A percentile compares a stretch with the other conserved stretches of the same genome.
Evolutionary conservation across 768 basidiomycete genomes (phyloP).

Genomic region (Suillus sp.): DNA sequence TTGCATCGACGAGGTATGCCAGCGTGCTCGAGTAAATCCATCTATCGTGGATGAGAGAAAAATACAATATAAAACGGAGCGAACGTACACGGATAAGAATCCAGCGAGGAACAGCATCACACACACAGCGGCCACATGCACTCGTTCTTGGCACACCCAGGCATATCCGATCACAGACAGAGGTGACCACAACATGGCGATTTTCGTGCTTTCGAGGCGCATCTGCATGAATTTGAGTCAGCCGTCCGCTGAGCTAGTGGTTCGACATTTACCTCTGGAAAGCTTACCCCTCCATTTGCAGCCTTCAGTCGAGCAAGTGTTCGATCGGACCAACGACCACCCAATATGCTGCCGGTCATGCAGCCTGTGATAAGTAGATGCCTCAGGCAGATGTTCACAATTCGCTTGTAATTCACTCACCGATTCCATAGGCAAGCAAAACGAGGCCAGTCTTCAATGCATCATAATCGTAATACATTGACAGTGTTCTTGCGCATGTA

Average conservation of each 20-base stretch:
- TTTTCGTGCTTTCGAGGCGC: conserved; percentile 65
- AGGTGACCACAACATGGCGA: conserved; percentile 55
- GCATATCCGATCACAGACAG: conserved; percentile 66
- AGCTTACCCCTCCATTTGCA: conserved; percentile 44
- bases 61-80: conserved; percentile 3
- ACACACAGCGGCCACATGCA: conserved; percentile 68
- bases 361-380: conserved; percentile 36
- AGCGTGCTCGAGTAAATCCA: conserved; percentile 68
- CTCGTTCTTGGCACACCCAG: conserved; percentile 69
- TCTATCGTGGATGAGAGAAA: conserved; percentile 27
- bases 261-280: conserved; percentile 58
- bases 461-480: conserved; percentile 61
- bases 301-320: conserved; percentile 44
- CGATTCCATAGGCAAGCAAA: conserved; percentile 70
- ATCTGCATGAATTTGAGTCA: conserved; percentile 44
- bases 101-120: conserved; percentile 73
- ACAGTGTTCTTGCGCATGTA: conserved; percentile 72
- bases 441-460: conserved; percentile 77
- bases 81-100: conserved; percentile 64
- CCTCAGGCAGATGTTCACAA: not conserved
- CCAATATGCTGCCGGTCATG: conserved; percentile 53
- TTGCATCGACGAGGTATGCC: conserved; percentile 87
- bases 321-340: conserved; percentile 61
- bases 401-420: conserved; percentile 35
- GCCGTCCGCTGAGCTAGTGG: not conserved